A percentile compares a stretch with the other conserved stretches of the same genome.
Evolutionary conservation across 495 filamentous ascomycete species (phyloP).

Genomic region (Podospora didyma): DNA sequence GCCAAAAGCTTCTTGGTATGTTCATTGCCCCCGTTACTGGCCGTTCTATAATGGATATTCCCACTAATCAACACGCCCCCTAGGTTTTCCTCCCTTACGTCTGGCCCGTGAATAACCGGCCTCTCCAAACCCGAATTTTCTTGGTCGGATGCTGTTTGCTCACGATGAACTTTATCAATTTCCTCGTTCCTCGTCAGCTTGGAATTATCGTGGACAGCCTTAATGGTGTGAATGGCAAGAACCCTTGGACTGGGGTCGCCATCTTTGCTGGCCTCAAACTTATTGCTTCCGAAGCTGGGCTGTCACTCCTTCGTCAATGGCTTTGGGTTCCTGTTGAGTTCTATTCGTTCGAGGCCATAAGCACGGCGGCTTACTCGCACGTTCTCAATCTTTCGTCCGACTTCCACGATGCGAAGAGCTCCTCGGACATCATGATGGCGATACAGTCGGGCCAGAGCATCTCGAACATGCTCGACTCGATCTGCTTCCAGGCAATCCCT

Average conservation of each 20-base stretch:
- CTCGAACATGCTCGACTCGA: constrained; percentile 58
- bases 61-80: constrained; percentile 1
- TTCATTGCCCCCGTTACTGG: not conserved
- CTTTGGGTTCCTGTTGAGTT: constrained; percentile 66
- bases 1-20: constrained; percentile 57
- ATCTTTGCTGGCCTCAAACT: constrained; percentile 53
- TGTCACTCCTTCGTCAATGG: constrained; percentile 51
- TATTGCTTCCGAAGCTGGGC: constrained; percentile 52
- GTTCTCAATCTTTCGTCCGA: constrained; percentile 75
- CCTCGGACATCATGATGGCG: constrained; percentile 64
- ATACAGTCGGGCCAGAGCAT: constrained; percentile 62
- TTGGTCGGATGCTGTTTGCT: constrained; percentile 60
- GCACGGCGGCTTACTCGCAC: constrained; percentile 65
- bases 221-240: constrained; percentile 30
- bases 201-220: constrained; percentile 60
- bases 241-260: constrained; percentile 52
- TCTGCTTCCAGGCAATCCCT: constrained; percentile 64
- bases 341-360: constrained; percentile 57
- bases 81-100: constrained; percentile 62
- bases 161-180: constrained; percentile 55
- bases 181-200: constrained; percentile 63
- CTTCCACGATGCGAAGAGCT: constrained; percentile 72
- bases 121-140: constrained; percentile 52
- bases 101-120: constrained; percentile 55
- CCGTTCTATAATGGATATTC: not conserved